A percentile compares a stretch with the other conserved stretches of the same genome.
Evolutionary conservation across 1,139 yeast genomes (phyloP).

Genomic region (Yamadazyma pseudoaaseri): DNA sequence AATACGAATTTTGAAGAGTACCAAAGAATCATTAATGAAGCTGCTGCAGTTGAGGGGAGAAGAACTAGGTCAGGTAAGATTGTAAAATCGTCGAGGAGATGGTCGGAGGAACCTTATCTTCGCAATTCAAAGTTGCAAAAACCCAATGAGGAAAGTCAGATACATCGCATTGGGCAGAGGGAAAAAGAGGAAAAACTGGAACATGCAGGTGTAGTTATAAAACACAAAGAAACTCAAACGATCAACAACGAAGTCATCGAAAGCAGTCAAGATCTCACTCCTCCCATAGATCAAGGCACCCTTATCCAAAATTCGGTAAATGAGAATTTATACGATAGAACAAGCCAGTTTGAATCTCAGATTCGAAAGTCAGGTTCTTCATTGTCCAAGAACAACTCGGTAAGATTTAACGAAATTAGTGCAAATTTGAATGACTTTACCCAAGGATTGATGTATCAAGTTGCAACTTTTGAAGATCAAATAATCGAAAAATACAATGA

Average conservation of each 20-base stretch:
- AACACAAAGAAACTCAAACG: not conserved
- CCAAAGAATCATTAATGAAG: not conserved
- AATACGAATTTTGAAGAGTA: not conserved
- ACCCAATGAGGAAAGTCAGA: not conserved
- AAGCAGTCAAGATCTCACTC: not conserved
- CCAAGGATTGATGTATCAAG: slow-evolving; percentile 12
- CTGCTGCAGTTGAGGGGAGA: not conserved
- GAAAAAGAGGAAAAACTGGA: not conserved
- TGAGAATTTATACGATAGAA: not conserved
- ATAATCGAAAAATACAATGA: slow-evolving; percentile 12
- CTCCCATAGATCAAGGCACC: not conserved
- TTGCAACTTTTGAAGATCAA: slow-evolving; percentile 16
- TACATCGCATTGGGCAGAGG: not conserved
- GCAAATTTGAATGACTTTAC: slow-evolving; percentile 1
- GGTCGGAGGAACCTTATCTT: not conserved
- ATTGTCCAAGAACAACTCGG: not conserved
- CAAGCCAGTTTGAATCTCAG: not conserved
- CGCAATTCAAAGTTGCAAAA: not conserved
- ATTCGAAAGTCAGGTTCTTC: not conserved
- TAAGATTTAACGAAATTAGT: not conserved
- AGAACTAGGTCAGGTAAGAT: slow-evolving; percentile 3
- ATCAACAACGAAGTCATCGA: too few relatives aligned
- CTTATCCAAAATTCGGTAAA: not conserved
- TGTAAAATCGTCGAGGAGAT: not conserved
- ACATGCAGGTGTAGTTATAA: too few relatives aligned